Evolutionary conservation across 1,284 basidiomycete genomes (phyloP).

Genomic region (Trichosporon faecale): DNA sequence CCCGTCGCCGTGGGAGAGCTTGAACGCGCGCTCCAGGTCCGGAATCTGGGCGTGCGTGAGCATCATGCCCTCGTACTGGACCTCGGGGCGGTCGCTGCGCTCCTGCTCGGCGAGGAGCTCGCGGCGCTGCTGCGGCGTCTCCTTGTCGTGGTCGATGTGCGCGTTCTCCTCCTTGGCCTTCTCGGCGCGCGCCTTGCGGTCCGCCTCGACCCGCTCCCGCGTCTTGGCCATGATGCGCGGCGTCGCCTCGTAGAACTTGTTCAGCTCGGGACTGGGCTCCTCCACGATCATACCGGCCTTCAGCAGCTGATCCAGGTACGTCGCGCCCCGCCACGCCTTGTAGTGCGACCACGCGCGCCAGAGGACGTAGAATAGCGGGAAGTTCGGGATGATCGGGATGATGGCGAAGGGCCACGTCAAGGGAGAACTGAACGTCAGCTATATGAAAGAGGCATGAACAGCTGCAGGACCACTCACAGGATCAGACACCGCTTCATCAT

Average conservation of each 20-base stretch:
- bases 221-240: constrained; percentile 10
- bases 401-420: constrained; percentile 53
- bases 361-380: constrained; percentile 55
- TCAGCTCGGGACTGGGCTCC: constrained; percentile 30
- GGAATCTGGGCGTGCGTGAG: constrained; percentile 41
- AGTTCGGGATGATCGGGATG: constrained; percentile 55
- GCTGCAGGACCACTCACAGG: constrained; percentile 27
- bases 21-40: constrained; percentile 42
- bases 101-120: not conserved
- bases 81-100: not conserved
- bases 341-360: constrained; percentile 56
- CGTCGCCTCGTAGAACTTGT: constrained; percentile 32
- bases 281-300: constrained; percentile 46
- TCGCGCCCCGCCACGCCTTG: constrained; percentile 51
- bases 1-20: constrained; percentile 44
- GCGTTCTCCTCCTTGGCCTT: not conserved
- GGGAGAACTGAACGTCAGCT: constrained; percentile 33
- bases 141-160: not conserved
- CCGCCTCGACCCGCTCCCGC: not conserved
- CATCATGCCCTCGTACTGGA: constrained; percentile 24
- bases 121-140: not conserved
- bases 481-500: constrained; percentile 42
- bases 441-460: no score
- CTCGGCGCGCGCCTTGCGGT: not conserved
- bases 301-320: constrained; percentile 43